phyloP scores from a whole-genome alignment of 305 asterid species.

The Fraxinus ornus region DNA sequence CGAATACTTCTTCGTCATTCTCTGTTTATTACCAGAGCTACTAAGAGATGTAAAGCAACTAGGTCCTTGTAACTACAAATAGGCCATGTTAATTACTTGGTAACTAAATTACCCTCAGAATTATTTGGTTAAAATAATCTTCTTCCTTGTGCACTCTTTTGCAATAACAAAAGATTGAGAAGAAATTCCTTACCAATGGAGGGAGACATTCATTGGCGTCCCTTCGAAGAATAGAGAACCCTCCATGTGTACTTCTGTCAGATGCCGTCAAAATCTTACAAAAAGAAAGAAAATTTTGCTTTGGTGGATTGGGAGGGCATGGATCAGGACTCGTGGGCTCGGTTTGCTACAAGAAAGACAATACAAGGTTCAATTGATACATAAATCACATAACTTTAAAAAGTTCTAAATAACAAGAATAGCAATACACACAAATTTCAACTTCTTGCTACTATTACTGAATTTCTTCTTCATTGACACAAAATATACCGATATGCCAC shows the following conservation, averaged over 20 bases:
- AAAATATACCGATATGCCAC: background rate
- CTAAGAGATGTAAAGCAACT: background rate
- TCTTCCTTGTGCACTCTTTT: background rate
- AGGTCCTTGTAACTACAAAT: background rate
- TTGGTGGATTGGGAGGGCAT: constrained; percentile 48
- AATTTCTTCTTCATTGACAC: background rate
- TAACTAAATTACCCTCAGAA: background rate
- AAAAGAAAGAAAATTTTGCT: constrained; percentile 46
- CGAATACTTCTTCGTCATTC: background rate
- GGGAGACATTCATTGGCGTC: constrained; percentile 91
- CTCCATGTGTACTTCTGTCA: constrained; percentile 93
- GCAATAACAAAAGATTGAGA: constrained; percentile 1
- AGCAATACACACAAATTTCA: background rate
- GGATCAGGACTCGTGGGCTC: constrained; percentile 62
- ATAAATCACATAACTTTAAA: background rate
- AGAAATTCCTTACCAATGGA: constrained; percentile 47
- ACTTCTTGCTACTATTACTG: background rate
- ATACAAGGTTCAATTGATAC: background rate
- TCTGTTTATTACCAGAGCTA: background rate
- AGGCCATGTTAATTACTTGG: background rate
- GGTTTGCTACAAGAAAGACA: constrained; percentile 50
- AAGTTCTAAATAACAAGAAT: background rate
- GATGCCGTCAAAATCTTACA: constrained; percentile 86
- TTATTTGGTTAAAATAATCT: background rate
- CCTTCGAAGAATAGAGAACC: constrained; percentile 83